Evolutionary conservation across 2,329 filamentous ascomycete genomes (phyloP).

Genomic region (Cladosporium sp.): DNA sequence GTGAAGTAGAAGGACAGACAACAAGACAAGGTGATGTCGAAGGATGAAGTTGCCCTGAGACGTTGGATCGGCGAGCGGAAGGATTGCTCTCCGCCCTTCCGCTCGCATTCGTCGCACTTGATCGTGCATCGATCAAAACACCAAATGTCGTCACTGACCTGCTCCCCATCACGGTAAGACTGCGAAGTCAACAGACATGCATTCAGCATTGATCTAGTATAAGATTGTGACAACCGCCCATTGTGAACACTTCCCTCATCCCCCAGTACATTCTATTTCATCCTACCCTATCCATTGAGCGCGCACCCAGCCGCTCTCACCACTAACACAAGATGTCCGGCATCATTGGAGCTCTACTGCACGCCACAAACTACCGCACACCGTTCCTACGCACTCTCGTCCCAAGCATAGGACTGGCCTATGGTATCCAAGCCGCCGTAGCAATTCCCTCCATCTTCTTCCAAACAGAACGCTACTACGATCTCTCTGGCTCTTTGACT

Average conservation of each 20-base stretch:
- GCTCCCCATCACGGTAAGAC: too few relatives aligned
- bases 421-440: conserved; percentile 58
- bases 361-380: conserved; percentile 56
- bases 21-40: too few relatives aligned
- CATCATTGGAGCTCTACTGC: conserved; percentile 48
- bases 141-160: not conserved
- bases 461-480: conserved; percentile 63
- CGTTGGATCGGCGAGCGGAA: not conserved
- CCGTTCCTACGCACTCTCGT: conserved; percentile 60
- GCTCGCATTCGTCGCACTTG: not conserved
- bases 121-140: not conserved
- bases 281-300: too few relatives aligned
- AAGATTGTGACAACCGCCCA: too few relatives aligned
- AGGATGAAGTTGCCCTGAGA: too few relatives aligned
- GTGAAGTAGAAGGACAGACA: too few relatives aligned
- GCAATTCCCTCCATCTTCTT: conserved; percentile 58
- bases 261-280: too few relatives aligned
- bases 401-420: conserved; percentile 58
- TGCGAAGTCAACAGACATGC: too few relatives aligned
- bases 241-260: too few relatives aligned
- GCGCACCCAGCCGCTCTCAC: not conserved
- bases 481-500: conserved; percentile 61
- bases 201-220: too few relatives aligned
- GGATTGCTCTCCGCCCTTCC: not conserved
- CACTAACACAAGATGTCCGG: conserved; percentile 27